Evolutionary conservation across 2,329 filamentous ascomycete genomes (phyloP).

Genomic region (Chaetoscypha palmicola): DNA sequence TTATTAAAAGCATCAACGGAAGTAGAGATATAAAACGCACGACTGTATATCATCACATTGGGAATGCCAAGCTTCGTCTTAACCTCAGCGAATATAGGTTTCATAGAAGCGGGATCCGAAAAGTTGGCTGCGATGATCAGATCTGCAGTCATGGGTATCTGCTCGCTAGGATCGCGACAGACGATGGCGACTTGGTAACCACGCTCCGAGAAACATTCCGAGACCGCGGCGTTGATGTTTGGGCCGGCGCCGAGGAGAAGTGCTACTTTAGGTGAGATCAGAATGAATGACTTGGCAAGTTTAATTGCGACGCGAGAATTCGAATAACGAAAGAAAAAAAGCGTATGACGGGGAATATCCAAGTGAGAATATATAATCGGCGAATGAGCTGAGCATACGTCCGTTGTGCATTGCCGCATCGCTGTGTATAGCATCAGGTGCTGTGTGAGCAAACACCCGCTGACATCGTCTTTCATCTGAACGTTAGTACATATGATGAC

Average conservation of each 20-base stretch:
- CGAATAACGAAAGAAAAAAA: too few species aligned
- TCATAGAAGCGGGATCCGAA: constrained; percentile 19
- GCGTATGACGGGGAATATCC: too few species aligned
- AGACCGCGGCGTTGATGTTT: constrained; percentile 33
- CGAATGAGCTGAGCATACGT: too few species aligned
- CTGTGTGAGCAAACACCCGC: too few species aligned
- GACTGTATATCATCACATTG: constrained; percentile 39
- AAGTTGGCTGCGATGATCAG: constrained; percentile 34
- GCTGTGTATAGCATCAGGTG: too few species aligned
- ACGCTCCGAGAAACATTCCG: constrained; percentile 32
- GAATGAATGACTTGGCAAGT: not conserved
- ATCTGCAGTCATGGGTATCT: constrained; percentile 25
- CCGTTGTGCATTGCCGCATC: too few species aligned
- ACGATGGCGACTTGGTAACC: constrained; percentile 38
- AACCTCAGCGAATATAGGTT: constrained; percentile 34
- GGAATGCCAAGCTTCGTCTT: constrained; percentile 31
- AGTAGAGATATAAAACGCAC: constrained; percentile 16
- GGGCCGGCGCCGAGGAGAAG: constrained; percentile 38
- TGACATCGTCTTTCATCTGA: too few species aligned
- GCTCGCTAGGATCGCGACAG: constrained; percentile 26
- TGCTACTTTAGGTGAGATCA: constrained; percentile 13
- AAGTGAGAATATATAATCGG: too few species aligned
- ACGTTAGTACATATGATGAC: too few species aligned
- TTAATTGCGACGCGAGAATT: not conserved
- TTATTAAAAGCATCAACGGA: not conserved